Conservation (phyloP, 2,329 filamentous ascomycete genomes). For the Hymenoscyphus occultus region DNA sequence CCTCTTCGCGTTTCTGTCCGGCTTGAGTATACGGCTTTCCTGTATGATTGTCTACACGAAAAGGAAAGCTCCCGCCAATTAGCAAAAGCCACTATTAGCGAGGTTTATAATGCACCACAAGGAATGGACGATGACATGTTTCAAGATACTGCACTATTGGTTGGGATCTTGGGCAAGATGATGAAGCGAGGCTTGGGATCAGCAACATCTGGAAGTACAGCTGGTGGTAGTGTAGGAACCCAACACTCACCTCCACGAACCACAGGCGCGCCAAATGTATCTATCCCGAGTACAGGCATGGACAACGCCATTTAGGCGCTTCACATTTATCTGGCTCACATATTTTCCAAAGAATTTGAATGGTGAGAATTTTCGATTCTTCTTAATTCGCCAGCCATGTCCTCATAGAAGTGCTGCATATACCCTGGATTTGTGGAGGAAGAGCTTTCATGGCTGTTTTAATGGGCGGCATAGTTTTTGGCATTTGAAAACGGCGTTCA, state of each 20-base stretch:
- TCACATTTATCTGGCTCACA: not conserved
- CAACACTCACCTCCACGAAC: constrained; percentile 18
- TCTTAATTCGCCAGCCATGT: not conserved
- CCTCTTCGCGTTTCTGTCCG: constrained; percentile 86
- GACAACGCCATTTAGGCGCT: constrained; percentile 30
- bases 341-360: not conserved
- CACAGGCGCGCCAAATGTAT: constrained; percentile 4
- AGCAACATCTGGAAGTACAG: constrained; percentile 23
- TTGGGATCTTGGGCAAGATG: constrained; percentile 83
- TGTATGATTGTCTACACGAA: constrained; percentile 91
- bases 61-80: constrained; percentile 70
- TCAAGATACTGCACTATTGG: constrained; percentile 82
- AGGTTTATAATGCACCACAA: constrained; percentile 88
- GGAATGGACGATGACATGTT: constrained; percentile 96
- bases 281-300: constrained; percentile 28
- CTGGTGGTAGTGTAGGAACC: constrained; percentile 21
- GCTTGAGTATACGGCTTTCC: constrained; percentile 86
- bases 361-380: not conserved
- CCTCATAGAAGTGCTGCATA: not conserved
- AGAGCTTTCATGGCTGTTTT: not conserved
- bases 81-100: constrained; percentile 78
- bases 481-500: constrained; percentile 14
- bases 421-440: not conserved
- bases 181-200: constrained; percentile 64
- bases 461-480: not conserved